These are phyloP conservation scores for Mrakia gelida DNA, from an alignment of 768 basidiomycete genomes.

Conservation along the genomic window DNA sequence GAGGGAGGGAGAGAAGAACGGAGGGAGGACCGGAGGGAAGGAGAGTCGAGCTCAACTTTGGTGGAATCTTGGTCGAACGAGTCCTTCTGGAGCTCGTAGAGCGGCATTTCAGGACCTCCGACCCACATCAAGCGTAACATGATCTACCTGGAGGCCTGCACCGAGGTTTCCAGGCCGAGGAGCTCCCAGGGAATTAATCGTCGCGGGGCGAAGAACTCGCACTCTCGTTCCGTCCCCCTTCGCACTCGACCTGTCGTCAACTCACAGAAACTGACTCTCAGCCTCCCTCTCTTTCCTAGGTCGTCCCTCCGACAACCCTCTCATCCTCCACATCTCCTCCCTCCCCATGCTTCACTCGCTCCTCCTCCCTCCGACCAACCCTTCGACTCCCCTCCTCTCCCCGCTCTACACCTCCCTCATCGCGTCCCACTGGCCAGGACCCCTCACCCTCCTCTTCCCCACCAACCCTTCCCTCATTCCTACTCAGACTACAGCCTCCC, in stretches of 20 bases:
- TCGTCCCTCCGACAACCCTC: conserved; percentile 88
- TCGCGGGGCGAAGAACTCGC: background rate
- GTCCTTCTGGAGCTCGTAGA: background rate
- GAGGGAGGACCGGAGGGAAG: background rate
- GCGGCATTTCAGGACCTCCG: too few relatives aligned
- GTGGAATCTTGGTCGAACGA: background rate
- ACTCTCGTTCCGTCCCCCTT: background rate
- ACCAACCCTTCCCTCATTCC: conserved; percentile 60
- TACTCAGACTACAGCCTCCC: conserved; percentile 69
- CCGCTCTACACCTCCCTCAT: conserved; percentile 68
- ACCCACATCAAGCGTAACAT: too few relatives aligned
- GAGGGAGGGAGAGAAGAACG: background rate
- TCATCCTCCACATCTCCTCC: conserved; percentile 94
- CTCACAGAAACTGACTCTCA: background rate
- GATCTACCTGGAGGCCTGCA: too few relatives aligned
- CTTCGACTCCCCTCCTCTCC: conserved; percentile 47
- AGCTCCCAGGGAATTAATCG: background rate
- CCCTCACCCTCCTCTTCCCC: conserved; percentile 88
- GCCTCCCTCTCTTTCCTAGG: conserved; percentile 39
- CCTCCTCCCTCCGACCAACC: conserved; percentile 51
- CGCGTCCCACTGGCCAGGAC: conserved; percentile 87
- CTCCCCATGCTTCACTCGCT: conserved; percentile 70
- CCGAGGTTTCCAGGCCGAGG: background rate
- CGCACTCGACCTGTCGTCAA: background rate
- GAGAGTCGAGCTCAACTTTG: conserved; percentile 4